Evolutionary conservation across 495 filamentous ascomycete species (phyloP).

Genomic region (Lichenothelia convexa): DNA sequence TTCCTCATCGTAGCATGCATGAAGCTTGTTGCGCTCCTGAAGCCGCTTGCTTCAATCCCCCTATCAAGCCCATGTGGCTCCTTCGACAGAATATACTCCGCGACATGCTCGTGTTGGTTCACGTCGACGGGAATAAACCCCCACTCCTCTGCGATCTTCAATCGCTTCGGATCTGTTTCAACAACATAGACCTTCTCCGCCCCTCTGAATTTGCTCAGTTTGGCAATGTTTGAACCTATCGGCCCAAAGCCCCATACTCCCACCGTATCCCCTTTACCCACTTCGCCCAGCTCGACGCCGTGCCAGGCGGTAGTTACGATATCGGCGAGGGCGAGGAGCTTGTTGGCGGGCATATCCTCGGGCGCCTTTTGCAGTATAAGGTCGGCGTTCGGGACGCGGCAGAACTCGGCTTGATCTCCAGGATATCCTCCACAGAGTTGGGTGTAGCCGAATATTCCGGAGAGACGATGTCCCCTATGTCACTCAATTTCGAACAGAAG

Average conservation of each 20-base stretch:
- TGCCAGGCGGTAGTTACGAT: background rate
- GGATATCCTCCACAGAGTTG: background rate
- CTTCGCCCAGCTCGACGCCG: background rate
- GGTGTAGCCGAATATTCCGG: conserved; percentile 1
- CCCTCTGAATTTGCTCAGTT: conserved; percentile 11
- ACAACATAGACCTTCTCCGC: conserved; percentile 20
- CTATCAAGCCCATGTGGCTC: conserved; percentile 20
- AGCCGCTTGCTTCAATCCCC: conserved; percentile 22
- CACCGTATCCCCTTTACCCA: background rate
- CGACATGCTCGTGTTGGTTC: conserved; percentile 11
- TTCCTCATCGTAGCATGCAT: conserved; percentile 15
- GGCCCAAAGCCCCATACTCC: conserved; percentile 1
- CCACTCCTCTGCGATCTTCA: conserved; percentile 14
- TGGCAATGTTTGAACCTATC: conserved; percentile 14
- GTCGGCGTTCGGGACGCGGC: conserved; percentile 1
- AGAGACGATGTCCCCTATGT: conserved; percentile 11
- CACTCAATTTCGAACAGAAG: background rate
- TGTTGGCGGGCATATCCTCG: background rate
- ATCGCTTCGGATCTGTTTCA: conserved; percentile 15
- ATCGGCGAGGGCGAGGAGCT: conserved; percentile 1
- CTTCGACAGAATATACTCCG: conserved; percentile 15
- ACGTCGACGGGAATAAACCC: conserved; percentile 17
- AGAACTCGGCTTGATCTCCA: conserved; percentile 1
- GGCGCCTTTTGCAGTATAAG: background rate
- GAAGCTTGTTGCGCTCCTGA: conserved; percentile 13